Percentiles rank a stretch among this genome's conserved stretches.
These are phyloP conservation scores for Saccharomyces hybrid DNA, from an alignment of 1,139 yeast species.

Conservation along the genomic window DNA sequence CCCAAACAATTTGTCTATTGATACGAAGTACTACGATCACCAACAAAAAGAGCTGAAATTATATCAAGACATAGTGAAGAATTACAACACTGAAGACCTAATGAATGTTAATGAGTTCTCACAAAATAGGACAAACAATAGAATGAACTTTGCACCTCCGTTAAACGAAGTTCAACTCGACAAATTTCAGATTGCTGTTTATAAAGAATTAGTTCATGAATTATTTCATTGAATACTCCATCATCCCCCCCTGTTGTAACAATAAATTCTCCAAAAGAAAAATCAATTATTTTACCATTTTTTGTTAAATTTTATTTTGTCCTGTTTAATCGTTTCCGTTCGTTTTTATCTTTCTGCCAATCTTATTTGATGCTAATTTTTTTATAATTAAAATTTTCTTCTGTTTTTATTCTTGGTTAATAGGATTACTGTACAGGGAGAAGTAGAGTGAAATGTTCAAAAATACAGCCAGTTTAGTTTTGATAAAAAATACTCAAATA, in stretches of 20 bases:
- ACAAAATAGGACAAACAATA: constrained; percentile 9
- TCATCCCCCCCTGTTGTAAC: background rate
- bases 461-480: background rate
- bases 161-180: constrained; percentile 26
- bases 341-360: background rate
- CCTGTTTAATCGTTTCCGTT: background rate
- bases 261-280: background rate
- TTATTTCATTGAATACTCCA: constrained; percentile 10
- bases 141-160: constrained; percentile 28
- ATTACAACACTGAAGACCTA: no score
- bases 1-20: no score
- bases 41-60: no score
- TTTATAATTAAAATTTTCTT: background rate
- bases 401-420: background rate
- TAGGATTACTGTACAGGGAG: background rate
- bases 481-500: background rate
- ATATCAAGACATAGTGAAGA: no score
- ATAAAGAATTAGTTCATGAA: constrained; percentile 30
- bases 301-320: background rate
- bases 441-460: background rate
- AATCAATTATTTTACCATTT: background rate
- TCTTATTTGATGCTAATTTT: background rate
- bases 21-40: no score
- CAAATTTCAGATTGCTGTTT: constrained; percentile 33
- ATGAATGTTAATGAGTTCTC: no score